Evolutionary conservation across 2,329 filamentous ascomycete genomes (phyloP).

Genomic region (Phaeosphaeriaceae sp.): DNA sequence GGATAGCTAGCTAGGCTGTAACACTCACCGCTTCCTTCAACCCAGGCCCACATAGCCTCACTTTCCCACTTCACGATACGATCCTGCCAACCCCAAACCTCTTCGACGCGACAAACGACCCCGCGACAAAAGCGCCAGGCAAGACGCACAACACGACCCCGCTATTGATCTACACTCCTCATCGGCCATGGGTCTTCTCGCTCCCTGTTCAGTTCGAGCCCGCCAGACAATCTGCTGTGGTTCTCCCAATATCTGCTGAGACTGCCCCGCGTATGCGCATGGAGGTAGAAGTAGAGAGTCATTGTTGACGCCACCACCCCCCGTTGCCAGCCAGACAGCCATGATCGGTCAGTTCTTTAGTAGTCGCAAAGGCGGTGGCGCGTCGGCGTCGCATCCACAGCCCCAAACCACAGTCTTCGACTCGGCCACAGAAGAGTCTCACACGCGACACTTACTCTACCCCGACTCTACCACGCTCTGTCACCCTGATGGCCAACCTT

Average conservation of each 20-base stretch:
- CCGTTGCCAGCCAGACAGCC: too few relatives aligned
- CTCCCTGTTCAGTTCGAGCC: constrained; percentile 25
- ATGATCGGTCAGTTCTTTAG: constrained; percentile 52
- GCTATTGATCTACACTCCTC: background rate
- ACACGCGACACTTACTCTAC: constrained; percentile 51
- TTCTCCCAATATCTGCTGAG: constrained; percentile 24
- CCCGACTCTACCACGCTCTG: constrained; percentile 45
- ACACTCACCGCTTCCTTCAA: too few relatives aligned
- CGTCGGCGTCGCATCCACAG: constrained; percentile 26
- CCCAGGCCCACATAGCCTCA: too few relatives aligned
- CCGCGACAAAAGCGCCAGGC: too few relatives aligned
- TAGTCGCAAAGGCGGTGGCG: constrained; percentile 36
- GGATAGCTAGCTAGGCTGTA: too few relatives aligned
- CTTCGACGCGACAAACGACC: background rate
- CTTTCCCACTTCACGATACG: constrained; percentile 1
- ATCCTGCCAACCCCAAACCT: constrained; percentile 1
- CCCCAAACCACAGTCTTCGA: constrained; percentile 37
- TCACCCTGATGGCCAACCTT: constrained; percentile 46
- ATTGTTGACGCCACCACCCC: too few relatives aligned
- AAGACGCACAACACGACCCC: too few relatives aligned
- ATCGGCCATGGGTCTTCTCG: constrained; percentile 39
- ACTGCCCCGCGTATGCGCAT: constrained; percentile 27
- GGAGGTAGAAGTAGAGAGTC: too few relatives aligned
- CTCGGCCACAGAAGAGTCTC: constrained; percentile 49
- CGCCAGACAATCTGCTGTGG: constrained; percentile 24